Base-by-base conservation (phyloP, 129 eudicot genomes). In the Tagetes erecta region DNA sequence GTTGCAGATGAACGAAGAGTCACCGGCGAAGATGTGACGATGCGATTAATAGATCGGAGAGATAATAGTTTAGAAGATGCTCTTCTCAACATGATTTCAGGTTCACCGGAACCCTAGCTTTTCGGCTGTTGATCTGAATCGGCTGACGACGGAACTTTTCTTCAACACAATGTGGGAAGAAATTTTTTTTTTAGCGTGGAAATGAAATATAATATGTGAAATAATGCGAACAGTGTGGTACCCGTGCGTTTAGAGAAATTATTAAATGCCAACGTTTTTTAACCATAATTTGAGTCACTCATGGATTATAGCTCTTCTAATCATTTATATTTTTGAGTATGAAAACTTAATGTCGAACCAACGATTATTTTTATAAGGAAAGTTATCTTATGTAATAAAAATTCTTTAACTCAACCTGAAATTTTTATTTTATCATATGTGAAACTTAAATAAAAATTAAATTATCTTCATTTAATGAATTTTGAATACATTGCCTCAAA, bases 11-110 rank as follows among this genome's bases (percentile, higher is more conserved):
- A 73, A 37, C 74, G 78, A 9, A 72, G 20, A 65, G 46, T 45
- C 53, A 39, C 74, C 44, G 73, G 37, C 44, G 83, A 72, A n/a
- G 45, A 40, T 11, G 71, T 78, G 39, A 62, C 72, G 76, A 78
- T 31, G 47, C 83, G 83, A 72, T 79, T 72, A 44, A 66, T 11
- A 53, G 74, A 79, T 79, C 74, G 83, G 70, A 79, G 78, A 72
- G 74, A 8, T 36, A 72, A 36, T 40, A 79, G 55, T 58, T 45
- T 79, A 45, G 78, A 67, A 71, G 83, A 79, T 13, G 68, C 59
- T 79, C 78, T 58, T 79, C 78, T 65, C 78, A 73, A 79, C 78
- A 79, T 79, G 68, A 40, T 72, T 62, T 70, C 13, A 13, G 12
- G 33, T 65, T 72, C 68, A 72, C 78, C 83, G 78, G 74, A 72